Conservation (phyloP, 495 filamentous ascomycete genomes). For the Xylaria intraflava region DNA sequence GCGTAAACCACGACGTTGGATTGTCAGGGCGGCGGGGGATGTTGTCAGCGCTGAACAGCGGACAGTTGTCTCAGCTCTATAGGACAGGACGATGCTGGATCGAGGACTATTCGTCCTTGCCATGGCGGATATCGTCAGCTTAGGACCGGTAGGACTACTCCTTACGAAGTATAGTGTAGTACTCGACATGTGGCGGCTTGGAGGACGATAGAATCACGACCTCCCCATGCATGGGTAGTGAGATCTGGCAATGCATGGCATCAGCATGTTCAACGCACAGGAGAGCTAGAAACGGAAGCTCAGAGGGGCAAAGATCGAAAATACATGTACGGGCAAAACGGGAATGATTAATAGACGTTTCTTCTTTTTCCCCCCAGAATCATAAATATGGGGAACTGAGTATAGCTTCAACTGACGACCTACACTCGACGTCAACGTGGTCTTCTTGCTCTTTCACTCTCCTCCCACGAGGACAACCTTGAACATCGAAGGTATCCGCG, state of each 20-base stretch:
- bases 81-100: too few relatives aligned
- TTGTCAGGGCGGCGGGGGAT: too few relatives aligned
- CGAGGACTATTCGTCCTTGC: background rate
- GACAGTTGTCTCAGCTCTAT: too few relatives aligned
- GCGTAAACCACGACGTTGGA: background rate
- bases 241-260: background rate
- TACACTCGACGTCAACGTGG: background rate
- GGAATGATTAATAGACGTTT: background rate
- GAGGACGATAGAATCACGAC: background rate
- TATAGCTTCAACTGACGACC: background rate
- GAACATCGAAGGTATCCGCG: background rate
- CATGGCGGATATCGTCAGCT: background rate
- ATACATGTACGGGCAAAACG: too few relatives aligned
- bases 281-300: too few relatives aligned
- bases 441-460: background rate
- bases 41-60: background rate
- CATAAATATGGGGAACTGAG: background rate
- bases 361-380: background rate
- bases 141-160: background rate
- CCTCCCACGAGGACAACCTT: background rate
- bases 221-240: background rate
- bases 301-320: too few relatives aligned
- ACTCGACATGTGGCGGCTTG: background rate
- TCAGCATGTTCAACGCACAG: background rate
- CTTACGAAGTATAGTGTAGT: background rate